Evolutionary conservation across 129 eudicot species (phyloP), one percentile per base, ranked within the genome.

Genomic region (Chrysanthemum makinoi): DNA sequence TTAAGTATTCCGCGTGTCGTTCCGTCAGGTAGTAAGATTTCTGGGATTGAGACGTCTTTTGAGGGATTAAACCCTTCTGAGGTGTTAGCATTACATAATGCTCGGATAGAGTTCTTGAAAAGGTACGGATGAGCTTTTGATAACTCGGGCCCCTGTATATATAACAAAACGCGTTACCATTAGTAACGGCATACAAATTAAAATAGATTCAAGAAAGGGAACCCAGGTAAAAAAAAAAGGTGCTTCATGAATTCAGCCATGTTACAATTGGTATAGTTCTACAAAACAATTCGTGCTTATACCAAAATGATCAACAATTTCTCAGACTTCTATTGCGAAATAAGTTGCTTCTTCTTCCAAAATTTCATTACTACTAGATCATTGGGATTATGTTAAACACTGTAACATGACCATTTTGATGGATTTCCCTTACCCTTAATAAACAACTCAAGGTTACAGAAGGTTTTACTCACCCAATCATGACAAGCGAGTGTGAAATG

Each of bases 1-100:
- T 84, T 81, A 6, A 90, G 11, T 46, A 83, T 6, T 26, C 86
- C 86, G 0, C 61, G 39, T 14, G 82, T 83, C 1, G 79, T 81
- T 44, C 91, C 95, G 2, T 33, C 62, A 2, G 87, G 89, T 48
- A 87, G 89, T 67, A 79, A 68, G 75, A 90, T 90, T 66, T 90
- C 95, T 0, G 97, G 97, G 72, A 90, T 79, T 12, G 95, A 81
- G 6, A 90, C 91, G 46, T 90, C 97, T 66, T 83, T 84, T 0
- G 68, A 18, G 2, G 97, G 89, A 75, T 72, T 73, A 80, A 90
- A 90, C 28, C 81, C 78, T 60, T 90, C 97, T 0, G 95, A 90
- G 35, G 88, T 83, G 72, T 90, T 90, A 18, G 97, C 97, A 44
- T 90, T 90, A 69, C 97, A 90, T 57, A 90, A 24, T 50, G 87